A percentile compares a stretch with the other conserved stretches of the same genome.
Evolutionary conservation across 768 basidiomycete genomes (phyloP).

Genomic region (Boletus sensibilis): DNA sequence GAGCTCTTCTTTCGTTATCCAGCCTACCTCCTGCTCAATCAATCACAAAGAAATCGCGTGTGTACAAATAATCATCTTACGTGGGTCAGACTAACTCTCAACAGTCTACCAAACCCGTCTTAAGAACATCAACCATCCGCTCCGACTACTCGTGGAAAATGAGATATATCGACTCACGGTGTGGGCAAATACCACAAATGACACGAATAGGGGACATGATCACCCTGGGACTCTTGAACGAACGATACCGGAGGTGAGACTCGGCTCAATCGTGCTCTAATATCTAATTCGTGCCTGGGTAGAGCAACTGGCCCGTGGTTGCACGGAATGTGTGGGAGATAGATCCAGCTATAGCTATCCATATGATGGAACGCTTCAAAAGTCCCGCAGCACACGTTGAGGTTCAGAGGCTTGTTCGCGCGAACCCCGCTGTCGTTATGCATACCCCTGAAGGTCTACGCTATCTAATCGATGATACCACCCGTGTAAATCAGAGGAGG

Average conservation of each 20-base stretch:
- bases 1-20: slow-evolving; percentile 55
- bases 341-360: slow-evolving; percentile 78
- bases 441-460: slow-evolving; percentile 78
- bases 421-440: slow-evolving; percentile 65
- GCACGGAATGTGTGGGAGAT: slow-evolving; percentile 78
- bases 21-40: slow-evolving; percentile 58
- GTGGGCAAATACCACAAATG: slow-evolving; percentile 87
- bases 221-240: slow-evolving; percentile 55
- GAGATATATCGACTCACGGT: slow-evolving; percentile 84
- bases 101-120: slow-evolving; percentile 61
- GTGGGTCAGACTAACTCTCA: slow-evolving; percentile 6
- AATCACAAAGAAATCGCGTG: slow-evolving; percentile 42
- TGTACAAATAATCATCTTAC: slow-evolving; percentile 14
- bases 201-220: slow-evolving; percentile 65
- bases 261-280: neutral
- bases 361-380: slow-evolving; percentile 89
- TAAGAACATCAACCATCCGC: slow-evolving; percentile 65
- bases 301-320: slow-evolving; percentile 67
- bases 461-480: slow-evolving; percentile 72
- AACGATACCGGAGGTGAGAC: slow-evolving; percentile 58
- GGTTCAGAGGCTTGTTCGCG: slow-evolving; percentile 70
- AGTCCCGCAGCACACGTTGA: slow-evolving; percentile 61
- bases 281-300: slow-evolving; percentile 3
- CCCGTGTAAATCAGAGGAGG: slow-evolving; percentile 54
- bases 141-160: slow-evolving; percentile 86